phyloP scores from a whole-genome alignment of 2,329 filamentous ascomycete species.

The Zopfia rhizophila region DNA sequence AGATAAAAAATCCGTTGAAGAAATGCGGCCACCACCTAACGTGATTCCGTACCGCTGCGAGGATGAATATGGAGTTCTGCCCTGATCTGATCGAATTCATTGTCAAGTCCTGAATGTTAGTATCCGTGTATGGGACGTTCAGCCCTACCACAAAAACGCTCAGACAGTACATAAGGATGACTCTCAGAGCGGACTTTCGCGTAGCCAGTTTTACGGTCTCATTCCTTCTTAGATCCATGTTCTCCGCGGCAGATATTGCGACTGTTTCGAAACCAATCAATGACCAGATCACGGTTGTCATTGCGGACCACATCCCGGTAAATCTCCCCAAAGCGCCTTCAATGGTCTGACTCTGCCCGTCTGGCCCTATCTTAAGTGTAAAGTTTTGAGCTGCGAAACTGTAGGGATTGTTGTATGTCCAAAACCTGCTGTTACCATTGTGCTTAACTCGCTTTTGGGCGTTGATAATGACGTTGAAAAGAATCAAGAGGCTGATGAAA shows the following conservation, averaged over 20 bases:
- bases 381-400: no score
- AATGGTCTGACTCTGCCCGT: no score
- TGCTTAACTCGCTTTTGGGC: no score
- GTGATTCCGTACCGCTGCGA: constrained; percentile 48
- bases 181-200: constrained; percentile 52
- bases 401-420: no score
- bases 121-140: constrained; percentile 52
- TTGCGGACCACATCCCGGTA: no score
- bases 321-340: no score
- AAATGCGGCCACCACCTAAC: constrained; percentile 48
- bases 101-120: constrained; percentile 13
- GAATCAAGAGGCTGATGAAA: constrained; percentile 48
- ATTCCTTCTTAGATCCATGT: constrained; percentile 44
- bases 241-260: constrained; percentile 54
- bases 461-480: no score
- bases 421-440: no score
- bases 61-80: constrained; percentile 43
- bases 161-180: constrained; percentile 51
- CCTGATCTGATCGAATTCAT: constrained; percentile 24
- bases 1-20: constrained; percentile 54
- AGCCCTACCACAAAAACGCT: constrained; percentile 50
- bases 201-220: constrained; percentile 54
- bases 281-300: constrained; percentile 53
- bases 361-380: no score
- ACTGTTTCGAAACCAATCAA: constrained; percentile 53